Conservation (phyloP, 768 basidiomycete genomes). For the Gymnopilus junonius region DNA sequence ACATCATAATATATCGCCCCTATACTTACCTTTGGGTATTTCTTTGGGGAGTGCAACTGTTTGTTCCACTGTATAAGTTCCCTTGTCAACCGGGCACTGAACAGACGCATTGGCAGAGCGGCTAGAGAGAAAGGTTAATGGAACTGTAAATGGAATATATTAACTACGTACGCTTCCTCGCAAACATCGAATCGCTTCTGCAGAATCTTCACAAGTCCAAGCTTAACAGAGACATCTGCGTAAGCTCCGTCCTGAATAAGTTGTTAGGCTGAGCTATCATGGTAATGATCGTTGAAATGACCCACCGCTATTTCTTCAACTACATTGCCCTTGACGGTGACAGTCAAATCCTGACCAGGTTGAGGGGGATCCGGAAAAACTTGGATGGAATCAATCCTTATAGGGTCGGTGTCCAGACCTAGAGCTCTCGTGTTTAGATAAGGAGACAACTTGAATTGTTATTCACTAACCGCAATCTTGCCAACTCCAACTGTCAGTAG, state of each 20-base stretch:
- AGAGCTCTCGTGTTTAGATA: not conserved
- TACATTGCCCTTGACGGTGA: slow-evolving; percentile 72
- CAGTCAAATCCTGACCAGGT: slow-evolving; percentile 88
- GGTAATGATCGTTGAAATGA: not conserved
- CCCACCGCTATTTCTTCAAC: slow-evolving; percentile 65
- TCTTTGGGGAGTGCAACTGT: slow-evolving; percentile 89
- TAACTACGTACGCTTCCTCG: slow-evolving; percentile 82
- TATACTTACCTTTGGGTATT: slow-evolving; percentile 76
- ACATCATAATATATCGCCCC: not conserved
- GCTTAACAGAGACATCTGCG: slow-evolving; percentile 88
- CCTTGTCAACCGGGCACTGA: slow-evolving; percentile 83
- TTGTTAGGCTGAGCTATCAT: not conserved
- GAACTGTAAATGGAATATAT: not conserved
- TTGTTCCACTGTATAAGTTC: slow-evolving; percentile 74
- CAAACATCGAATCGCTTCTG: slow-evolving; percentile 87
- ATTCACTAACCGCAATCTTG: slow-evolving; percentile 69
- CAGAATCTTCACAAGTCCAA: slow-evolving; percentile 92
- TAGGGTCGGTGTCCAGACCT: slow-evolving; percentile 36
- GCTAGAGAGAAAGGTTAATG: slow-evolving; percentile 41
- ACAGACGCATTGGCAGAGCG: slow-evolving; percentile 74
- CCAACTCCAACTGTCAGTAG: slow-evolving; percentile 65
- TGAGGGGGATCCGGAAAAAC: slow-evolving; percentile 88
- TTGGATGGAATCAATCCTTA: slow-evolving; percentile 72
- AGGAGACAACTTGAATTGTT: not conserved
- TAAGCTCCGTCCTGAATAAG: slow-evolving; percentile 82